Base-by-base conservation (phyloP, 352 stramenopile genomes). In the Plasmopara viticola region DNA sequence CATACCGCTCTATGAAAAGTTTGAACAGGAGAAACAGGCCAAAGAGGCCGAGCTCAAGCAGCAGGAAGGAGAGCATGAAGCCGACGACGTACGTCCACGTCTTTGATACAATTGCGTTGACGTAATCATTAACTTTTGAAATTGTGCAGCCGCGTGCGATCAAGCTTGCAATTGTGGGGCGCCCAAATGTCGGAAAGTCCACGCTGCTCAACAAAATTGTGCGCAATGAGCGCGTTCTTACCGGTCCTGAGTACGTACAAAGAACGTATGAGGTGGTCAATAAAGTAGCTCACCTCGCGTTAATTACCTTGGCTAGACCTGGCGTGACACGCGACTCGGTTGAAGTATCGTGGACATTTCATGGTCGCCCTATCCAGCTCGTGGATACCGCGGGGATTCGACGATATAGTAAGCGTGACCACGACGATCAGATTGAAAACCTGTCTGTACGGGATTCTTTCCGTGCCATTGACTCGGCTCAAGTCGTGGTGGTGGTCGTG, bases 371-470 rank as follows among this genome's bases (percentile, higher is more conserved):
- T 38, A 87, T 92, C 53, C 83, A 85, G 55, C 72, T 92, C 48
- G 80, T 92, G 9, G 82, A 92, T 62, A 92, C 82, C 14, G 82
- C 82, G 0, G 82, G 82, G 25, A 92, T 92, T 52, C 77, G 82
- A 38, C 78, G 79, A 49, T 87, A 89, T 61, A 88, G 79, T 72
- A 92, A 92, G 58, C 82, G 82, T 37, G 82, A 92, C 53, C 72
- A 87, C 42, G 68, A 79, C 12, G 86, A 92, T 57, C 73, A 89
- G 65, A 92, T 92, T 47, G 82, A 92, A 53, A 87, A 92, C 49
- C 55, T 92, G 33, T 90, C 82, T 43, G 82, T 92, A 52, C 79
- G 79, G 31, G 79, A 92, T 65, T 62, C 82, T 38, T 90, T 90
- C 60, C 74, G 78, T 48, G 78, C 82, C 29, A 86, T 92, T 46